These are phyloP conservation scores for Priceomyces melissophilus DNA, from an alignment of 805 yeast genomes.

Conservation along the genomic window DNA sequence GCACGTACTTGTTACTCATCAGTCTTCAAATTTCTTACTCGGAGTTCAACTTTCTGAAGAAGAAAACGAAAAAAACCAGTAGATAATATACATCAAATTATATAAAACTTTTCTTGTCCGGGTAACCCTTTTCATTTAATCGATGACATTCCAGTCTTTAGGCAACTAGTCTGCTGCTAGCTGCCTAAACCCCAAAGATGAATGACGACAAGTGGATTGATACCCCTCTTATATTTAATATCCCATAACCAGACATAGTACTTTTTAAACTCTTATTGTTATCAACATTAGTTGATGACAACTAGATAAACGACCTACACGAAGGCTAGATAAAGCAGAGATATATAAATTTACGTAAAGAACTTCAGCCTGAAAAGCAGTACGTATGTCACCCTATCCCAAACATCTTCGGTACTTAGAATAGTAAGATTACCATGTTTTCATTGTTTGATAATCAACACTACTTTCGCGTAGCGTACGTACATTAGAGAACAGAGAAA, in stretches of 20 bases:
- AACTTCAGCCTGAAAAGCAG: too few relatives aligned
- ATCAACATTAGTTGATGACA: background rate
- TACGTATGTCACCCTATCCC: background rate
- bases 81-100: too few relatives aligned
- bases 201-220: background rate
- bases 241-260: background rate
- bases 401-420: background rate
- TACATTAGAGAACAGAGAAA: background rate
- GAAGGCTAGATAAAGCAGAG: too few relatives aligned
- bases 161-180: background rate
- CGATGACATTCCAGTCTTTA: too few relatives aligned
- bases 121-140: background rate
- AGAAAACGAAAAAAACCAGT: conserved; percentile 7
- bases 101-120: conserved; percentile 2
- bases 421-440: background rate
- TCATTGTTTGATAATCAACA: background rate
- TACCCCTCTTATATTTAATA: background rate
- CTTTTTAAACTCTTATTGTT: background rate
- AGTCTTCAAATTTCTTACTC: conserved; percentile 28
- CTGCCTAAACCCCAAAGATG: background rate
- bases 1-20: conserved; percentile 14
- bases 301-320: too few relatives aligned
- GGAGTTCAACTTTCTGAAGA: conserved; percentile 38
- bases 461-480: background rate
- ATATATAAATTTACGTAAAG: too few relatives aligned